Evolutionary conservation across 2,329 filamentous ascomycete genomes (phyloP).

Genomic region (Monilinia vaccinii-corymbosi): DNA sequence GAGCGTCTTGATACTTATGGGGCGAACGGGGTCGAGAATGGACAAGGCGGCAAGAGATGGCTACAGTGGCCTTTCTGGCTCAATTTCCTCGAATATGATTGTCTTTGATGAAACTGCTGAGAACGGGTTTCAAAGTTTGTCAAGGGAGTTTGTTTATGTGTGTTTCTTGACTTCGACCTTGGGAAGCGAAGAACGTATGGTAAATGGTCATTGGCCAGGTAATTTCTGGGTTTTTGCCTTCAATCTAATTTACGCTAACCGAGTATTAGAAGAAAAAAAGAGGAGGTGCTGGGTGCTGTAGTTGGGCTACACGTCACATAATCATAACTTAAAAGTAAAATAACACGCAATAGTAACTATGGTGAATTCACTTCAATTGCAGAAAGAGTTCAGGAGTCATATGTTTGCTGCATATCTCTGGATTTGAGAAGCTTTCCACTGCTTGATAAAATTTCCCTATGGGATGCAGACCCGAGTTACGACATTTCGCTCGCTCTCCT

Average conservation of each 20-base stretch:
- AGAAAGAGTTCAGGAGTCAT: neutral
- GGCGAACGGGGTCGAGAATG: neutral
- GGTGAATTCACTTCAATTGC: conserved; percentile 5
- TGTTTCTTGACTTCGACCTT: neutral
- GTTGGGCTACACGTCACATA: neutral
- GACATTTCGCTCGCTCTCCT: neutral
- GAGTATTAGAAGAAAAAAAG: neutral
- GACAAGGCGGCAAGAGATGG: neutral
- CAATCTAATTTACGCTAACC: neutral
- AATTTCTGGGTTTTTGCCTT: neutral
- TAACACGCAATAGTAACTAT: neutral
- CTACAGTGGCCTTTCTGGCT: neutral
- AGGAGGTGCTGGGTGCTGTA: neutral
- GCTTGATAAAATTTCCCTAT: conserved; percentile 5
- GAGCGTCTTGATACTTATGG: neutral
- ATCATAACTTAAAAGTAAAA: neutral
- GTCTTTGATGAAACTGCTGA: neutral
- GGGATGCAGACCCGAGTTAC: conserved; percentile 6
- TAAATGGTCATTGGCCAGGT: neutral
- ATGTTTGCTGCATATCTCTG: conserved; percentile 21
- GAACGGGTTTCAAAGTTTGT: neutral
- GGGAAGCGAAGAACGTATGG: neutral
- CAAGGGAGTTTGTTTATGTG: neutral
- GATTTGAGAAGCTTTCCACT: conserved; percentile 20
- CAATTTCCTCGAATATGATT: neutral